Evolutionary conservation across 306 rosid genomes (phyloP), one percentile per base, ranked within the genome.

Genomic region (Albizia julibrissin): DNA sequence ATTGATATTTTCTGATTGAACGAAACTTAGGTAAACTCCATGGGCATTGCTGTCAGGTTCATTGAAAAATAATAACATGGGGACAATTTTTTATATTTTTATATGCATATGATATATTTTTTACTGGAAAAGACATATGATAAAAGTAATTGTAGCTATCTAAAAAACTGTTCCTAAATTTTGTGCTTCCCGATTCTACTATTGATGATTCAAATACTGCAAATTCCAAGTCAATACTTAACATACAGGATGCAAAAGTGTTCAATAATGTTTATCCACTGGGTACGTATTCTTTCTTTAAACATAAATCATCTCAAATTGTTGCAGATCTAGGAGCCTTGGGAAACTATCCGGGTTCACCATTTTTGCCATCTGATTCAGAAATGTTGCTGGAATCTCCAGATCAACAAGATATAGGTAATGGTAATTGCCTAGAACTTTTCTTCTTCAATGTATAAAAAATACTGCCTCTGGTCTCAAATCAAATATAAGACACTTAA

Each of bases 331-430:
- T 96, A 80, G 99, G 97, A 87, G 94, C 97, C 79, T 80, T 93
- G 61, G 99, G 94, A 78, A 96, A 92, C 89, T 93, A 93, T 82
- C 90, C 97, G 12, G 97, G 98, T 72, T 96, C 99, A 26, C 97
- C 99, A 47, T 96, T 96, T 89, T 86, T 96, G 83, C 94, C 93
- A 18, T 96, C 97, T 19, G 98, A 93, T 86, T 92, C 98, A 21
- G 99, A 96, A 79, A 91, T 95, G 75, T 90, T 93, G 85, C 93
- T 93, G 8, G 97, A 95, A 78, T 95, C 99, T 62, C 93, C 98
- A 3, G 98, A 93, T 82, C 98, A 90, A 88, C 96, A 93, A 64
- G 99, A 91, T 87, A 89, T 96, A 89, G 99, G 98, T 93, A 89
- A 84, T 81, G 77, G 47, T 33, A 29, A 52, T 76, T 40, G 24